phyloP scores from a whole-genome alignment of 1,284 basidiomycete species.

The Moniliella sp. region DNA sequence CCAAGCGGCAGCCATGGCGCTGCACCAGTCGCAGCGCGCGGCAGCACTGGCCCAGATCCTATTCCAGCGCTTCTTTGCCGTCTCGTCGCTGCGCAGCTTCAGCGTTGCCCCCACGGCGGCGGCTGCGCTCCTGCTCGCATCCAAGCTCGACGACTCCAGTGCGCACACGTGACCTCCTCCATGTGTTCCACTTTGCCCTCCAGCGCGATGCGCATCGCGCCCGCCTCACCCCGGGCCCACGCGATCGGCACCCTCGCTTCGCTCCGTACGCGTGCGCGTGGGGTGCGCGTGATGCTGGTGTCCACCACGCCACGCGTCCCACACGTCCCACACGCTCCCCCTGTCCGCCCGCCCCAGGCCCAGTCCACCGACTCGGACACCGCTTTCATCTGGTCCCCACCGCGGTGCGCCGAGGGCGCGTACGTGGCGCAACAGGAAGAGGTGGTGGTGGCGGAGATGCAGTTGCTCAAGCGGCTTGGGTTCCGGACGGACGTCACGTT shows the following conservation, averaged over 20 bases:
- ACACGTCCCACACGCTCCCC: too few species aligned
- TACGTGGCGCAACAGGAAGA: constrained; percentile 67
- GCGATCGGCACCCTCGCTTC: constrained; percentile 1
- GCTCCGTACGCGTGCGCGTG: neutral
- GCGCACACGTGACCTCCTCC: constrained; percentile 76
- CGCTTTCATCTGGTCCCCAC: constrained; percentile 44
- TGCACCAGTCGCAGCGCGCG: constrained; percentile 84
- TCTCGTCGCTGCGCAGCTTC: constrained; percentile 78
- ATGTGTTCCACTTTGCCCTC: constrained; percentile 63
- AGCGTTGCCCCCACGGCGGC: constrained; percentile 65
- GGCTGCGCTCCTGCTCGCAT: constrained; percentile 76
- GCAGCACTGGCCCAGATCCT: constrained; percentile 87
- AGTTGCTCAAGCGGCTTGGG: constrained; percentile 55
- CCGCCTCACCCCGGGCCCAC: constrained; percentile 1
- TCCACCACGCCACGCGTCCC: too few species aligned
- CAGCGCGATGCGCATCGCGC: constrained; percentile 4
- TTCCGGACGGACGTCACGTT: constrained; percentile 46
- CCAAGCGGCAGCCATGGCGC: constrained; percentile 71
- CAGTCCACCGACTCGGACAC: neutral
- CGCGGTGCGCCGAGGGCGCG: too few species aligned
- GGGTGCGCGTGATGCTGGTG: neutral
- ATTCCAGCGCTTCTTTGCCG: constrained; percentile 90
- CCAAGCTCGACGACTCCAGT: constrained; percentile 84
- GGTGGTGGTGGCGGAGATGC: constrained; percentile 85
- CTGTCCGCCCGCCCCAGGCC: too few species aligned